Base-by-base conservation (phyloP, 495 filamentous ascomycete species). In the Pyrenula aspistea region DNA sequence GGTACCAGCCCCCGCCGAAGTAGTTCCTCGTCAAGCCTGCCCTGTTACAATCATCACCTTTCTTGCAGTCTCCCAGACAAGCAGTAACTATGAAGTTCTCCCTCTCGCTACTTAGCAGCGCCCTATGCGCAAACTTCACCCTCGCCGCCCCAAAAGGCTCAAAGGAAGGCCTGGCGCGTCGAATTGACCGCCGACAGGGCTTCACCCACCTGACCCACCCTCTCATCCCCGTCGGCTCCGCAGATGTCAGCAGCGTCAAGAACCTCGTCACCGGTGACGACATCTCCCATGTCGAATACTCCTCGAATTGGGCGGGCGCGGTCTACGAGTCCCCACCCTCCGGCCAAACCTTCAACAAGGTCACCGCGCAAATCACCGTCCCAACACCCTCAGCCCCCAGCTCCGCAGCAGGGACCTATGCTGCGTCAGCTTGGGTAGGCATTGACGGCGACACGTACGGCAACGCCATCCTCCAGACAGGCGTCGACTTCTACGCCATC, bases 371-470 rank as follows among this genome's bases (percentile, higher is more conserved):
- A 10, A 78, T 84, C 65, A 74, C 72, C 0, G 75, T 83, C 12
- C 81, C 81, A 2, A 64, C 67, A 19, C 77, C 82, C 0, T 75
- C 72, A 15, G 64, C 68, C 8, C 69, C 75, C 2, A 70, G 69
- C 48, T 68, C 61, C 53, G 72, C 68, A 12, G 52, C 49, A 3
- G 62, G 53, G 21, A 63, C 67, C 24, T 76, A 81, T 54, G 72
- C 76, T 24, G 78, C 76, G 1, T 77, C 79, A 1, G 80, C 78
- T n/a, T 85, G 82, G 83, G 81, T 83, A 12, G 79, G 79, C 12
- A 81, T 84, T 51, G 80, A 84, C 56, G 82, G 79, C 2, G 76
- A 79, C 59, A 81, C 77, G 4, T 83, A 79, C 66, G 65, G 63
- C 55, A 70, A 68, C 11, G 77, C 80, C 1, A 82, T 84, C 53